Conservation (phyloP, 192 early-diverging fungal genomes). For the Linderina pennispora region DNA sequence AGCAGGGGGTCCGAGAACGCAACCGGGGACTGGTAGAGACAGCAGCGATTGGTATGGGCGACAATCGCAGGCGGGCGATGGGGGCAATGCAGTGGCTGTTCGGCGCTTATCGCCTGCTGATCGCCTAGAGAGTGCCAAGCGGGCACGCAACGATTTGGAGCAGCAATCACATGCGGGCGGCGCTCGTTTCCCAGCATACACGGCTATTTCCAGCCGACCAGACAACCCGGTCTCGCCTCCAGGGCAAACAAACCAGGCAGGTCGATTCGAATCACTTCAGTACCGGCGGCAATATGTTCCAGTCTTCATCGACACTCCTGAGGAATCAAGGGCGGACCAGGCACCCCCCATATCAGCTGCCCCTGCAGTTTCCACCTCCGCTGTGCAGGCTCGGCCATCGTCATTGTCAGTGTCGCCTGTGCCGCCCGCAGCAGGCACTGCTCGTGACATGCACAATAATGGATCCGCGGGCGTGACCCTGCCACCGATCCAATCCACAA, state of each 20-base stretch:
- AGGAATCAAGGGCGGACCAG: no score
- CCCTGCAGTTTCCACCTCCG: no score
- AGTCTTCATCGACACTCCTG: no score
- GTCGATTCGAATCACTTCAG: no score
- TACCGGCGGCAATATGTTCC: no score
- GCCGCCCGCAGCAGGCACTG: slow-evolving; percentile 2
- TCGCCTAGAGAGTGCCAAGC: slow-evolving; percentile 9
- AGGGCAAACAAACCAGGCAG: no score
- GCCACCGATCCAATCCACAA: no score
- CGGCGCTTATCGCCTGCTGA: slow-evolving; percentile 3
- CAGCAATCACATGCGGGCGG: background rate
- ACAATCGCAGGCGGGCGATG: background rate
- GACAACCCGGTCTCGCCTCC: no score
- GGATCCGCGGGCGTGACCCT: no score
- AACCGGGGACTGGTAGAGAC: background rate
- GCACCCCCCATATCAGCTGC: no score
- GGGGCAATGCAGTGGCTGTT: background rate
- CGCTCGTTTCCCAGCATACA: background rate
- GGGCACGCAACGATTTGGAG: slow-evolving; percentile 10
- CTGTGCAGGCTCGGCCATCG: background rate
- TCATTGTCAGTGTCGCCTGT: background rate
- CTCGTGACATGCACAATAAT: slow-evolving; percentile 13
- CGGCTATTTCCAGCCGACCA: background rate
- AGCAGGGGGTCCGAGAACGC: background rate
- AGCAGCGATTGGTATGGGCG: background rate